Evolutionary conservation across 2,329 filamentous ascomycete genomes (phyloP).

Genomic region (Epicoccum sorghinum): DNA sequence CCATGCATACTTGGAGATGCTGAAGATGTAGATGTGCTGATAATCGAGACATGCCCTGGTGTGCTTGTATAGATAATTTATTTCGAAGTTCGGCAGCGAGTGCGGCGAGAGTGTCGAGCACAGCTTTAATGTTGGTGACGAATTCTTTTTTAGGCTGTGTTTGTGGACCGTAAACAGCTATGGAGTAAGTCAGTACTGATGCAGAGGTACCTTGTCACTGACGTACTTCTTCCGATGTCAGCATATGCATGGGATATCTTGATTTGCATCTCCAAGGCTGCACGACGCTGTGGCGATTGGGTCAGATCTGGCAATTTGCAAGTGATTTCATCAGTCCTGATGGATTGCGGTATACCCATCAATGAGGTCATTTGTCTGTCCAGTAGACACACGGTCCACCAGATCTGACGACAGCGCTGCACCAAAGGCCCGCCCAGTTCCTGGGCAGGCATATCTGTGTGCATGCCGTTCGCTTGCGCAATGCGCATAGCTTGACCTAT

Average conservation of each 20-base stretch:
- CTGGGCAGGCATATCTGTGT: conserved; percentile 57
- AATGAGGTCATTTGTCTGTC: conserved; percentile 61
- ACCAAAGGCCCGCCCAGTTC: conserved; percentile 51
- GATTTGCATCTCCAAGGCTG: conserved; percentile 54
- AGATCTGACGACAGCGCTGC: conserved; percentile 57
- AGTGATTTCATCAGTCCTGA: conserved; percentile 59
- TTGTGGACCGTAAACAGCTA: conserved; percentile 52
- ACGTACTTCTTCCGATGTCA: conserved; percentile 48
- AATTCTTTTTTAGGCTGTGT: conserved; percentile 53
- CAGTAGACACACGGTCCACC: conserved; percentile 62
- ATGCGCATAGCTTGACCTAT: conserved; percentile 52
- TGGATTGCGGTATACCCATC: conserved; percentile 59
- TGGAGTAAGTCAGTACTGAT: too few relatives aligned
- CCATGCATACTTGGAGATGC: conserved; percentile 48
- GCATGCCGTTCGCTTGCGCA: conserved; percentile 58
- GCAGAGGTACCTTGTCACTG: too few relatives aligned
- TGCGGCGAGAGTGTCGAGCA: conserved; percentile 48
- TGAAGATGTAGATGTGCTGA: conserved; percentile 47
- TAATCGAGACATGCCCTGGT: conserved; percentile 50
- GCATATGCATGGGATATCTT: conserved; percentile 54
- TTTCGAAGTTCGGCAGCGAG: conserved; percentile 50
- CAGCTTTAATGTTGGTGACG: conserved; percentile 47
- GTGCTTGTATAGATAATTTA: conserved; percentile 47
- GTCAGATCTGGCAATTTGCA: conserved; percentile 54
- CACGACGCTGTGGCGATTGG: conserved; percentile 47